A percentile compares a stretch with the other conserved stretches of the same genome.
phyloP scores from a whole-genome alignment of 176 grass and related monocot genomes.

The Tillandsia fasciculata region DNA sequence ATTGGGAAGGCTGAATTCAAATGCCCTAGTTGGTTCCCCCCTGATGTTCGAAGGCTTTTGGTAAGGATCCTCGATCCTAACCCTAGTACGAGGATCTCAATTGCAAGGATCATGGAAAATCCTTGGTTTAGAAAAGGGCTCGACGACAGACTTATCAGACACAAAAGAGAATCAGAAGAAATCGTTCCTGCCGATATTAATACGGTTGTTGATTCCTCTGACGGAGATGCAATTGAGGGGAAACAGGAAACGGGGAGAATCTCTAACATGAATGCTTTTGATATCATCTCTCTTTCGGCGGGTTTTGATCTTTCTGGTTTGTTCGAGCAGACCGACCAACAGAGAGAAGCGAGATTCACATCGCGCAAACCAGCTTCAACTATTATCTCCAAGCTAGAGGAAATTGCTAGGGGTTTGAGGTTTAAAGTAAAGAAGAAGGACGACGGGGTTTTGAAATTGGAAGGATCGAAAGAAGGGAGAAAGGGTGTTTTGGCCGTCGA shows the following conservation, averaged over 20 bases:
- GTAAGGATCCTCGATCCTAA: conserved; percentile 71
- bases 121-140: conserved; percentile 64
- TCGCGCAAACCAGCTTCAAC: conserved; percentile 37
- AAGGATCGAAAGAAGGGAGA: conserved; percentile 38
- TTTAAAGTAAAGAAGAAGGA: conserved; percentile 60
- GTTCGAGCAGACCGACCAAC: conserved; percentile 44
- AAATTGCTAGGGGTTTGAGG: conserved; percentile 45
- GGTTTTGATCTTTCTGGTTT: conserved; percentile 88
- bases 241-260: conserved; percentile 28
- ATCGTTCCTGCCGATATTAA: conserved; percentile 17
- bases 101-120: conserved; percentile 63
- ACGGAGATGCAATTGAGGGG: conserved; percentile 4
- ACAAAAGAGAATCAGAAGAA: conserved; percentile 5
- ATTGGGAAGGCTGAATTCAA: conserved; percentile 66
- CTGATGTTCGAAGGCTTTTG: conserved; percentile 47
- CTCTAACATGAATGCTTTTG: conserved; percentile 73
- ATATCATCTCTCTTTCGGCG: conserved; percentile 83
- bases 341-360: conserved; percentile 53
- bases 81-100: conserved; percentile 48
- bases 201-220: conserved; percentile 1
- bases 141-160: conserved; percentile 18
- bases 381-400: conserved; percentile 63
- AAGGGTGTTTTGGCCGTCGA: conserved; percentile 63
- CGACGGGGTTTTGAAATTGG: conserved; percentile 52
- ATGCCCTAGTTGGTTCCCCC: conserved; percentile 67